These are phyloP conservation scores for Saccharomycopsis javanensis DNA, from an alignment of 805 yeast genomes.

Conservation along the genomic window DNA sequence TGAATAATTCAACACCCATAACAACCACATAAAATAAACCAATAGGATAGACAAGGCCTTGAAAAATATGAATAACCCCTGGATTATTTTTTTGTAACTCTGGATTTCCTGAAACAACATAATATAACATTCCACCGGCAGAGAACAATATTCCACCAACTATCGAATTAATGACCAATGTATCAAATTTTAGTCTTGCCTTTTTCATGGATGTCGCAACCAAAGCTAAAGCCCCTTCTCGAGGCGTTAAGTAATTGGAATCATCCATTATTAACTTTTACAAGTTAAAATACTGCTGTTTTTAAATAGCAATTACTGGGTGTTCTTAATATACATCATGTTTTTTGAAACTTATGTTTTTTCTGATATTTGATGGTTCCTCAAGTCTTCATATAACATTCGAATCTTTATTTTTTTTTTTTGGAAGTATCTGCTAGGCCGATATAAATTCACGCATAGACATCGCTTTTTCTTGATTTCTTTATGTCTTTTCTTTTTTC, in stretches of 20 bases:
- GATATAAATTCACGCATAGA: background rate
- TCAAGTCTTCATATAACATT: no score
- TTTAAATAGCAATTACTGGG: no score
- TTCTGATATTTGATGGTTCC: no score
- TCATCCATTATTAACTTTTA: constrained; percentile 31
- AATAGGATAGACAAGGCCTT: constrained; percentile 56
- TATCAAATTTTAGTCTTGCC: constrained; percentile 52
- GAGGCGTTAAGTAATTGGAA: constrained; percentile 56
- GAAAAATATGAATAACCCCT: constrained; percentile 45
- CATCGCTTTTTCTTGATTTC: background rate
- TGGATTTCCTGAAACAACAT: constrained; percentile 45
- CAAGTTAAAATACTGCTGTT: no score
- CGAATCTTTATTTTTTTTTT: no score
- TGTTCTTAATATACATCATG: no score
- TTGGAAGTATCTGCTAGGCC: no score
- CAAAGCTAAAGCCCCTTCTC: constrained; percentile 75
- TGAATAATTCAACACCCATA: constrained; percentile 68
- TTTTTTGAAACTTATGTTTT: no score
- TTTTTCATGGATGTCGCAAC: constrained; percentile 84
- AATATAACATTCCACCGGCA: constrained; percentile 63
- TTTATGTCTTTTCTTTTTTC: background rate
- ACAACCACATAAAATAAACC: constrained; percentile 68
- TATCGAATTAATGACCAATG: constrained; percentile 52
- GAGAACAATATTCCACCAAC: constrained; percentile 63
- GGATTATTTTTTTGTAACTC: constrained; percentile 33